Evolutionary conservation across 176 grass and related monocot species (phyloP).

Genomic region (Cymbopogon citratus): DNA sequence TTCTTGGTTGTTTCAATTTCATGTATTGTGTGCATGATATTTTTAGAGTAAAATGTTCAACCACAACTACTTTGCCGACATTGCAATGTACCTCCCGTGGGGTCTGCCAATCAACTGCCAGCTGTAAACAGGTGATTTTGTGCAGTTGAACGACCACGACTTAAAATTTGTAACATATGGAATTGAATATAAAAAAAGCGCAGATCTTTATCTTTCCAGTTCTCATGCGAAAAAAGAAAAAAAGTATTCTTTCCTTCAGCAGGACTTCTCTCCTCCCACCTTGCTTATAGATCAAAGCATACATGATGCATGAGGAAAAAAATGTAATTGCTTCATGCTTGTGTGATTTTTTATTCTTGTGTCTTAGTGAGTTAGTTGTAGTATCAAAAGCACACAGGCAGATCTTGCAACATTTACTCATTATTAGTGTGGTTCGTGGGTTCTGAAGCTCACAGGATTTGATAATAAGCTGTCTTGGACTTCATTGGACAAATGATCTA

Average conservation of each 20-base stretch:
- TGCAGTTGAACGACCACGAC: background rate
- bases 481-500: conserved; percentile 99
- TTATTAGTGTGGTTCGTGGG: conserved; percentile 21
- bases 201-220: background rate
- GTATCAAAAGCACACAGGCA: background rate
- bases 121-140: background rate
- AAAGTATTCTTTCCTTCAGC: background rate
- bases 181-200: background rate
- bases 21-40: background rate
- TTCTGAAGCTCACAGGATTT: conserved; percentile 80
- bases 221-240: background rate
- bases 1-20: background rate
- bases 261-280: background rate
- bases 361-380: background rate
- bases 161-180: background rate
- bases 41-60: background rate
- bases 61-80: background rate
- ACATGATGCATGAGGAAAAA: background rate
- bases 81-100: background rate
- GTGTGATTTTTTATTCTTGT: conserved; percentile 3
- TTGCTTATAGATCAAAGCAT: background rate
- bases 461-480: conserved; percentile 86
- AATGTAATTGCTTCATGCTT: background rate
- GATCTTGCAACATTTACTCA: background rate
- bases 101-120: background rate